phyloP scores from a whole-genome alignment of 768 basidiomycete genomes.

The Clathrus columnatus region DNA sequence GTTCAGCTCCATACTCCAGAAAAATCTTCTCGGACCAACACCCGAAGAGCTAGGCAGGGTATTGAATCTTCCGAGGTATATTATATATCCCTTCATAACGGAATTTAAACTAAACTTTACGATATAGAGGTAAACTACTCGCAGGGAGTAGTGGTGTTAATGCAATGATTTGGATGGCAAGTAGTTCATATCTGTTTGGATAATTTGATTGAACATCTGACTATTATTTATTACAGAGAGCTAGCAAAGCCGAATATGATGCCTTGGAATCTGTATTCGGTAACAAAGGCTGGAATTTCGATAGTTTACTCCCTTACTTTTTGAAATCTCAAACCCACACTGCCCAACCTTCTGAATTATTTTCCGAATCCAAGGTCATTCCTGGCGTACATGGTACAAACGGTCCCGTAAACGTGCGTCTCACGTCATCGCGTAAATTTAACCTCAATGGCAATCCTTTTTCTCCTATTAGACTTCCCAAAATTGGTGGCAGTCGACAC shows the following conservation, averaged over 20 bases:
- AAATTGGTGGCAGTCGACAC: not conserved
- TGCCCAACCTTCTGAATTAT: not conserved
- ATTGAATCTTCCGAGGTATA: not conserved
- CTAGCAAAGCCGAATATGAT: not conserved
- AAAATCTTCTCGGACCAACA: not conserved
- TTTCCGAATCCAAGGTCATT: not conserved
- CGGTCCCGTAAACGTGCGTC: not conserved
- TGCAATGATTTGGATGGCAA: not conserved
- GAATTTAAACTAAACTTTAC: not conserved
- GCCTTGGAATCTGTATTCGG: not conserved
- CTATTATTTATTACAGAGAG: not conserved
- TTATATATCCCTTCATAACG: not conserved
- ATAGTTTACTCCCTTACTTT: constrained; percentile 11
- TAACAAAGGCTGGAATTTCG: constrained; percentile 10
- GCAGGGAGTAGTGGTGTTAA: not conserved
- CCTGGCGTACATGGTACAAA: not conserved
- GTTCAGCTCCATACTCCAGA: not conserved
- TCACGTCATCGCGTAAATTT: not conserved
- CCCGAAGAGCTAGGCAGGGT: not conserved
- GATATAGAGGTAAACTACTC: not conserved
- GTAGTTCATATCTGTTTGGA: not conserved
- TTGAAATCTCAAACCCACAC: constrained; percentile 3
- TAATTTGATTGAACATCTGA: not conserved
- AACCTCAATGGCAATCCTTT: not conserved
- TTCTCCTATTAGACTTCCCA: not conserved